Evolutionary conservation across 2,329 filamentous ascomycete genomes (phyloP), one percentile per base, ranked within the genome.

Genomic region (Fusarium austroafricanum): DNA sequence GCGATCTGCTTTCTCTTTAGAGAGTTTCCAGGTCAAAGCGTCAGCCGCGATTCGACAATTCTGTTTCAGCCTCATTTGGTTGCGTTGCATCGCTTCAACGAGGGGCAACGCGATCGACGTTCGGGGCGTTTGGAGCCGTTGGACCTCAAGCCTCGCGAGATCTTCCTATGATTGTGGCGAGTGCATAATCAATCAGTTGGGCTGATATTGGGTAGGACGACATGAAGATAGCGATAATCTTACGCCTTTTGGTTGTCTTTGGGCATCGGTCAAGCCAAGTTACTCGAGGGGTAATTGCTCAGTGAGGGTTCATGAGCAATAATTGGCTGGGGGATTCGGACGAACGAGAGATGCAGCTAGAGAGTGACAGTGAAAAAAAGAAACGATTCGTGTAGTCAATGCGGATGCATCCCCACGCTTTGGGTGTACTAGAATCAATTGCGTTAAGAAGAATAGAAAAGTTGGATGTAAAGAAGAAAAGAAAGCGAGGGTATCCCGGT

Each of bases 51-150:
- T 70, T 63, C 61, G 61, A 54, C 57, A 64, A 67, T 51, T 51
- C 21, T 33, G 56, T 67, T 64, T 68, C 66, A 68, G 63, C 63
- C 68, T 68, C 68, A 60, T 66, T 64, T 68, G 55, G 55, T 52
- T 63, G 61, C 53, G 67, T 68, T 62, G 66, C 68, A 64, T 73
- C 61, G 60, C 61, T 71, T 70, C 58, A 60, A 42, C 57, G 63
- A 65, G 57, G 61, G 54, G 58, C 71, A 71, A 71, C 67, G 61
- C 71, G 71, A 73, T 73, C 71, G 67, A 55, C 70, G 51, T 44
- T 26, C 55, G 37, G 45, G 43, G 65, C 60, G 55, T 56, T 44
- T 21, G 31, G n/a, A 42, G 52, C 52, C 59, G 61, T 64, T 64
- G 59, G 61, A 64, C 35, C 42, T 64, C 38, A 64, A 58, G 26